Evolutionary conservation across 768 basidiomycete genomes (phyloP), one percentile per base, ranked within the genome.

Genomic region (Suillus decipiens): DNA sequence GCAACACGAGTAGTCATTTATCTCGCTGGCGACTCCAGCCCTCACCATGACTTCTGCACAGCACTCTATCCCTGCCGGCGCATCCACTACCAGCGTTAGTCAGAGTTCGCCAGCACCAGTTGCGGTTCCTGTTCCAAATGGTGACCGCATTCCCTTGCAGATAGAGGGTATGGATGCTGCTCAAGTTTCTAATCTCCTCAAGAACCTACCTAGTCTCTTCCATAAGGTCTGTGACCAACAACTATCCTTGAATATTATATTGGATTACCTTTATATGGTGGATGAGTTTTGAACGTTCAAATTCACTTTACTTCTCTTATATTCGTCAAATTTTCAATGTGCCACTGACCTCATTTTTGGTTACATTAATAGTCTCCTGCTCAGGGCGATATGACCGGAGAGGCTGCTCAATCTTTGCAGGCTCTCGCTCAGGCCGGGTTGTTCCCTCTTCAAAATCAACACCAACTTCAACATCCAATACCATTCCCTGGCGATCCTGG

Each of bases 111-210:
- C 63, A 54, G 1, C 66, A 7, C 42, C 68, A 39, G 22, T 59
- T 47, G 47, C 70, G 59, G 65, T 62, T 4, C 48, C 68, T 15
- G 17, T 54, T 5, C 59, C 69, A 0, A 19, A 22, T 34, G 33
- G 42, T 1, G 72, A 75, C 17, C 47, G 50, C 12, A 1, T 64
- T 0, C 15, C 60, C 45, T 60, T 64, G 67, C 37, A 57, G 17
- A 24, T 61, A 37, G 51, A 54, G n/a, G 50, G 50, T 15, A 61
- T 89, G 55, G 84, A 86, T 69, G 78, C 81, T 24, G 78, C 78
- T 37, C 88, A 89, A 73, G 79, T 91, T 60, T 79, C 86, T 74
- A 82, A 75, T 56, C 73, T 91, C 36, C 75, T 91, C 28, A 84
- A 86, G 61, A 80, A 81, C 54, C 69, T 87, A 36, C 84, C 86